Evolutionary conservation across 352 stramenopile genomes (phyloP).

Genomic region (Globisporangium lucens): DNA sequence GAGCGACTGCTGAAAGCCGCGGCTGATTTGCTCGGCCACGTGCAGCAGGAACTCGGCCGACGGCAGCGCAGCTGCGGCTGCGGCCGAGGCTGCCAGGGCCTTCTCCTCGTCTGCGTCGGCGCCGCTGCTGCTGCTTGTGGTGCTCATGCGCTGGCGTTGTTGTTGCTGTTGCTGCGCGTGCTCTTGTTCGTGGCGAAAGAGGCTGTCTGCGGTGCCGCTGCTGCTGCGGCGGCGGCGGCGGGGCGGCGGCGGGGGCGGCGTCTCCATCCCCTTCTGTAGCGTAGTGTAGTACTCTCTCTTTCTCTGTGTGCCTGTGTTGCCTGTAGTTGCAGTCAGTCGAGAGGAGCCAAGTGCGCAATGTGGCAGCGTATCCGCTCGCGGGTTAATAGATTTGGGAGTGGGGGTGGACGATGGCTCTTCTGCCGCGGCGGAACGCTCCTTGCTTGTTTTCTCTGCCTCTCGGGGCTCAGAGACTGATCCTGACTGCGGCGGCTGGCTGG

Average conservation of each 20-base stretch:
- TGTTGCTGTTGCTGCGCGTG: neutral
- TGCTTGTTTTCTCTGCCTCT: conserved; percentile 10
- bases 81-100: neutral
- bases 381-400: conserved; percentile 14
- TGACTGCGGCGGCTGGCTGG: conserved; percentile 2
- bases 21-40: conserved; percentile 22
- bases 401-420: conserved; percentile 19
- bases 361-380: conserved; percentile 2
- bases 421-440: conserved; percentile 10
- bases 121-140: neutral
- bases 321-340: conserved; percentile 1
- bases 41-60: conserved; percentile 23
- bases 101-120: neutral
- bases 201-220: conserved; percentile 6
- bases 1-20: conserved; percentile 25
- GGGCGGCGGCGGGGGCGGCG: neutral
- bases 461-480: neutral
- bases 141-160: conserved; percentile 1
- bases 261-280: conserved; percentile 1
- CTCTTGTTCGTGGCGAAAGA: neutral
- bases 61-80: conserved; percentile 3
- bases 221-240: neutral
- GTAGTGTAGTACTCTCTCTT: neutral
- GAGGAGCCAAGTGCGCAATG: conserved; percentile 7
- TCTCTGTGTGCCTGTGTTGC: neutral